Conservation (phyloP, 2,329 filamentous ascomycete species). For the Arachnopeziza araneosa region DNA sequence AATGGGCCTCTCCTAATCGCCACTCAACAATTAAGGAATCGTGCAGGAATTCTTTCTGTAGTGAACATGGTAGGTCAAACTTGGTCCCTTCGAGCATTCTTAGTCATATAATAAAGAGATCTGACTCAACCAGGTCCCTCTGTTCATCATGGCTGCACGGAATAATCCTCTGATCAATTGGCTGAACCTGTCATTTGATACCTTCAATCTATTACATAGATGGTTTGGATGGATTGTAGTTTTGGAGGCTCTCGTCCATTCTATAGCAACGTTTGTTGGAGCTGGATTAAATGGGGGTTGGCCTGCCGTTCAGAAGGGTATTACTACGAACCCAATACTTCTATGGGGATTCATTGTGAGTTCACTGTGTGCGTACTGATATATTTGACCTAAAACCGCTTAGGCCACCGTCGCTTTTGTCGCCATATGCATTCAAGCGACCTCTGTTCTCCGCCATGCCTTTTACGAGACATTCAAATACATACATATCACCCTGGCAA, state of each 20-base stretch:
- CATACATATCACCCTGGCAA: constrained; percentile 61
- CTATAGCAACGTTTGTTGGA: constrained; percentile 50
- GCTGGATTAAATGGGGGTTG: constrained; percentile 42
- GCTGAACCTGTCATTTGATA: constrained; percentile 72
- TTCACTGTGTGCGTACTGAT: constrained; percentile 11
- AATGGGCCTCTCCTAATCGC: constrained; percentile 39
- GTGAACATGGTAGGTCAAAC: constrained; percentile 61
- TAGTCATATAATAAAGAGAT: background rate
- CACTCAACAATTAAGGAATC: constrained; percentile 53
- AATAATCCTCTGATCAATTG: constrained; percentile 74
- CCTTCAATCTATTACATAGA: constrained; percentile 74
- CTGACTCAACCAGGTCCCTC: constrained; percentile 43
- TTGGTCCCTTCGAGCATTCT: no score
- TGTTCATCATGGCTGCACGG: constrained; percentile 68
- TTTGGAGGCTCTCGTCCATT: constrained; percentile 63
- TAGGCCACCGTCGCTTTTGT: constrained; percentile 56
- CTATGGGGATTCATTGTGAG: constrained; percentile 59
- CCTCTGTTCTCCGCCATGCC: constrained; percentile 68
- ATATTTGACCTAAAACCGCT: constrained; percentile 8
- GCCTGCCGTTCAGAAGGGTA: constrained; percentile 37
- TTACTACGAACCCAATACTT: constrained; percentile 37
- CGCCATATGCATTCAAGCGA: constrained; percentile 61
- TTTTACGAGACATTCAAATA: constrained; percentile 77
- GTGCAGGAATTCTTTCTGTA: constrained; percentile 62
- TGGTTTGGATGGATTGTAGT: constrained; percentile 75